Evolutionary conservation across 1,284 basidiomycete species (phyloP).

Genomic region (Irpex lacteus): DNA sequence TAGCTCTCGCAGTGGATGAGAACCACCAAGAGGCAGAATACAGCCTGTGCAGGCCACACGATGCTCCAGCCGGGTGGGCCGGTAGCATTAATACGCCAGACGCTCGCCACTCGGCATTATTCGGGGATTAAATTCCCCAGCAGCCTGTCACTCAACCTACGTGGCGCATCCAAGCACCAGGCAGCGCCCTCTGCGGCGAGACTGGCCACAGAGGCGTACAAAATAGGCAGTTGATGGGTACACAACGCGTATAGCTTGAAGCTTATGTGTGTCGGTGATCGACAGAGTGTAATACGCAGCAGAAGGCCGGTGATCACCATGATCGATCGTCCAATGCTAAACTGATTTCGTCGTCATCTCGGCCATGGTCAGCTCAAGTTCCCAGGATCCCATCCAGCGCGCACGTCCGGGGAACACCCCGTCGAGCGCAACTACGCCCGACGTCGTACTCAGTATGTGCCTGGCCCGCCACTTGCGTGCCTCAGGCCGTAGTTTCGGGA

Average conservation of each 20-base stretch:
- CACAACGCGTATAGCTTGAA: neutral
- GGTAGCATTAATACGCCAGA: neutral
- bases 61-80: neutral
- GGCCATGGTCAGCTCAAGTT: neutral
- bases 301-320: neutral
- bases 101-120: neutral
- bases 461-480: no score
- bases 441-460: no score
- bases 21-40: neutral
- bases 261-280: neutral
- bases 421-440: no score
- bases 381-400: neutral
- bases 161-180: neutral
- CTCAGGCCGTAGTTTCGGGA: no score
- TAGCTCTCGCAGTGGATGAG: no score
- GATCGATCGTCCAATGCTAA: neutral
- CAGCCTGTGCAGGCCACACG: neutral
- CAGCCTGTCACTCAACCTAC: neutral
- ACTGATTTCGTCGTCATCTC: neutral
- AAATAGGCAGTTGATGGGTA: neutral
- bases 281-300: neutral
- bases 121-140: neutral
- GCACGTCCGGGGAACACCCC: neutral
- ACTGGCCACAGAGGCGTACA: no score
- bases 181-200: no score